Evolutionary conservation across 1,284 basidiomycete genomes (phyloP).

Genomic region (Pseudozyma sp.): DNA sequence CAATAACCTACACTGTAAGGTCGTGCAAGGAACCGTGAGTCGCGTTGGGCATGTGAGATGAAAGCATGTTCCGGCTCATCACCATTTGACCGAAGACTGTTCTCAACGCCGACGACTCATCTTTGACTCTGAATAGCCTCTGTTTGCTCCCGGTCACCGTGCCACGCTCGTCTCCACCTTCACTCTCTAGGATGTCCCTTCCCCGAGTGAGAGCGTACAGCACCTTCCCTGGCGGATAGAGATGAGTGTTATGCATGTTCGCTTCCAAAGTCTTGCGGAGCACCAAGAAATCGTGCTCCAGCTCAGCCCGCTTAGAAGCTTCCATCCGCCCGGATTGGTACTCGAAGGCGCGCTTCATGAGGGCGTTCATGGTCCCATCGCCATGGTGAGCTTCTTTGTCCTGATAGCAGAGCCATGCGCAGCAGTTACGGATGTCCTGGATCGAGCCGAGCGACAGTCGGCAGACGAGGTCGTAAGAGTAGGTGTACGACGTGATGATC

Average conservation of each 20-base stretch:
- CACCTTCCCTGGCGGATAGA: conserved; percentile 82
- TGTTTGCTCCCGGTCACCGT: conserved; percentile 4
- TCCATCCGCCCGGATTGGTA: conserved; percentile 47
- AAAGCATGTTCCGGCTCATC: conserved; percentile 83
- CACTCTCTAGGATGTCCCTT: conserved; percentile 69
- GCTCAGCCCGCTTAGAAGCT: neutral
- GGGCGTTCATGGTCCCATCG: conserved; percentile 37
- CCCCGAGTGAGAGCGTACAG: conserved; percentile 80
- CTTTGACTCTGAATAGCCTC: conserved; percentile 37
- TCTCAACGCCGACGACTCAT: conserved; percentile 23
- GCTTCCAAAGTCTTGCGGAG: conserved; percentile 84
- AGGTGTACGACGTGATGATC: conserved; percentile 81
- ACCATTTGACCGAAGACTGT: conserved; percentile 82
- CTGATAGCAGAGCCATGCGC: conserved; percentile 81
- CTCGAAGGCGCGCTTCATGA: conserved; percentile 54
- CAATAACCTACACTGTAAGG: conserved; percentile 17
- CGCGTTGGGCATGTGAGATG: conserved; percentile 76
- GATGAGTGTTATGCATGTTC: conserved; percentile 80
- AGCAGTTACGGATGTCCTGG: conserved; percentile 79
- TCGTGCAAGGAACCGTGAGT: conserved; percentile 41
- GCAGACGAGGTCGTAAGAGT: conserved; percentile 83
- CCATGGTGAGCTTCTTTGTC: conserved; percentile 63
- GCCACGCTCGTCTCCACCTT: neutral
- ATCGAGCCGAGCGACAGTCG: conserved; percentile 82
- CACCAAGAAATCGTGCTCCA: conserved; percentile 71